Evolutionary conservation across 1,139 yeast species (phyloP), one percentile per base, ranked within the genome.

Genomic region (Saccharomyces hybrid): DNA sequence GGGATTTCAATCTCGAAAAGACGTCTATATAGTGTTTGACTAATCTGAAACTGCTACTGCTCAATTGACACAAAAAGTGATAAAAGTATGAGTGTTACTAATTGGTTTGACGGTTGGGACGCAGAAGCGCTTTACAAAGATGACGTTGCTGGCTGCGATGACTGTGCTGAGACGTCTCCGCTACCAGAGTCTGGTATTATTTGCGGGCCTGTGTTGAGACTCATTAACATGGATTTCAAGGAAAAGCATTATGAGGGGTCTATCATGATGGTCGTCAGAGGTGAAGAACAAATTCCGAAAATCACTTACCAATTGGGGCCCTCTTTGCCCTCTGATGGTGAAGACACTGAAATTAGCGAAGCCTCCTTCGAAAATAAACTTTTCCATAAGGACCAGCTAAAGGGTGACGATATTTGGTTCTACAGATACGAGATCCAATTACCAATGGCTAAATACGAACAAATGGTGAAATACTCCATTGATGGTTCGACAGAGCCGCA

Each of bases 191-290:
- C 38, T 4, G 69, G 70, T 5, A 56, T 68, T 16, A 62, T 66
- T 1, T 86, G 93, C 67, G 97, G 97, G 1, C 97, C 97, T 0
- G 74, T 84, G 41, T 72, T 90, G 56, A 75, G 93, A 57, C 78
- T 85, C 54, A 73, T 81, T 55, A 90, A 87, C 3, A 79, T 78
- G 44, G 80, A 78, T 59, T 69, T 78, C 29, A 73, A 74, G 0
- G 56, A 72, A 8, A 61, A 69, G 48, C 73, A 77, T 55, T 89
- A 88, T 73, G 72, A 88, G 47, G 96, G 84, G 1, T 74, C 87
- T 1, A 73, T 87, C 24, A 63, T 88, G 69, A 67, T 49, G 58
- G 73, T 51, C 64, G 71, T 57, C 59, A 69, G 64, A 54, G 53
- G 54, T 54, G 28, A 21, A 9, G 41, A 49, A 5, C 28, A 26